These are phyloP conservation scores for Podospora pseudocomata DNA, from an alignment of 495 filamentous ascomycete genomes.

Conservation along the genomic window DNA sequence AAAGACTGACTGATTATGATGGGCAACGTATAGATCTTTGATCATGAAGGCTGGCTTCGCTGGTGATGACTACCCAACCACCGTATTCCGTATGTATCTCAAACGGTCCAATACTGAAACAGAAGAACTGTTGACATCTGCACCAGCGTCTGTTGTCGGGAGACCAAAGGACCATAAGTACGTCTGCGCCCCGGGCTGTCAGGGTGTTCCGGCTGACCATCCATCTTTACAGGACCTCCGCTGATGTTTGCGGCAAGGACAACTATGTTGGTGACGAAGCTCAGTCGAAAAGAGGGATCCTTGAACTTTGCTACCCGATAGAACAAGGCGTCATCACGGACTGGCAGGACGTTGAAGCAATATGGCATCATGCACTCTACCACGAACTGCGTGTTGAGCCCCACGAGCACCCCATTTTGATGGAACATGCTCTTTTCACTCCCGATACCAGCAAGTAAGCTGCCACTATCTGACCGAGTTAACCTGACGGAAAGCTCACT, in stretches of 20 bases:
- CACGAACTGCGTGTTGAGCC: conserved; percentile 99
- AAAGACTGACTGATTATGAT: no score
- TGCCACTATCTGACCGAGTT: no score
- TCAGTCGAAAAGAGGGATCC: conserved; percentile 98
- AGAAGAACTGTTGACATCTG: conserved; percentile 7
- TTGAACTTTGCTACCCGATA: conserved; percentile 97
- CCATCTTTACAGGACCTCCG: conserved; percentile 99
- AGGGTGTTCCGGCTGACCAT: conserved; percentile 86
- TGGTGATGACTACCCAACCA: conserved; percentile 99
- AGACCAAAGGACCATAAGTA: conserved; percentile 12
- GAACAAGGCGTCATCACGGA: conserved; percentile 99
- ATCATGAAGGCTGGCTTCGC: conserved; percentile 92
- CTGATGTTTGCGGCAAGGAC: conserved; percentile 99
- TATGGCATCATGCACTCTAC: conserved; percentile 99
- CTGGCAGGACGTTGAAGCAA: conserved; percentile 99
- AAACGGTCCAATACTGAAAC: background rate
- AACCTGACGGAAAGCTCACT: no score
- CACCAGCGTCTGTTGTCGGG: background rate
- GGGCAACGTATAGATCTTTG: no score
- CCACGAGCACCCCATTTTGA: conserved; percentile 98
- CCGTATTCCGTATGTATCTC: conserved; percentile 95
- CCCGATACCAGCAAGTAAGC: conserved; percentile 83
- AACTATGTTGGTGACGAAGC: conserved; percentile 99
- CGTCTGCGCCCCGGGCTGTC: conserved; percentile 62
- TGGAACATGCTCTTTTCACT: conserved; percentile 99